Conservation (phyloP, 2,329 filamentous ascomycete genomes). For the Cladosporium colombiae region DNA sequence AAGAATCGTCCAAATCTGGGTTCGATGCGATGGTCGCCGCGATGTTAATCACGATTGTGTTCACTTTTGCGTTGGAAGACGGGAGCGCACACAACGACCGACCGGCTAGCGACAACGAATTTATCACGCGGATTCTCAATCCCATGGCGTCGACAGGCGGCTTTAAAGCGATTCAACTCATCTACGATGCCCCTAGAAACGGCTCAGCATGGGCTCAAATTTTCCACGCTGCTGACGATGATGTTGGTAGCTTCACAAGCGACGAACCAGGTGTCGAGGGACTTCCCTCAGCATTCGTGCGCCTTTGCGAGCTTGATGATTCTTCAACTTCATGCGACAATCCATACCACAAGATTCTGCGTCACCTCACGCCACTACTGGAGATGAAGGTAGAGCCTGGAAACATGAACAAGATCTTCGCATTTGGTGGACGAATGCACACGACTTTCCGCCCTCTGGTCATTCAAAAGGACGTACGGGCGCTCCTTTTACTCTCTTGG, state of each 20-base stretch:
- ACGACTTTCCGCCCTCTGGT: conserved; percentile 22
- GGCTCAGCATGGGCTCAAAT: conserved; percentile 23
- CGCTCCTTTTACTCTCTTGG: conserved; percentile 26
- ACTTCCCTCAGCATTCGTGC: conserved; percentile 23
- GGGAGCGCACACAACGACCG: not conserved
- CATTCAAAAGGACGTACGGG: conserved; percentile 22
- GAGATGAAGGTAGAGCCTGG: conserved; percentile 18
- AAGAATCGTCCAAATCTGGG: not conserved
- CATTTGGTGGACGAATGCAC: conserved; percentile 25
- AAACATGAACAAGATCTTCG: conserved; percentile 26
- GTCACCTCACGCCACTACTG: conserved; percentile 25
- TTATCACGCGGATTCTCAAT: conserved; percentile 18
- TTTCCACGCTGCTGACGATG: conserved; percentile 21
- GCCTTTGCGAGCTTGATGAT: conserved; percentile 26
- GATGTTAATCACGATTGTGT: conserved; percentile 26
- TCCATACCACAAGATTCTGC: conserved; percentile 25
- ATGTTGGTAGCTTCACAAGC: conserved; percentile 22
- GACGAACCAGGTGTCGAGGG: conserved; percentile 22
- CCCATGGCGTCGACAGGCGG: conserved; percentile 24
- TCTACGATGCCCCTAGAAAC: not conserved
- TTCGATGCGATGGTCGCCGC: conserved; percentile 26
- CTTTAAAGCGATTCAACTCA: conserved; percentile 22
- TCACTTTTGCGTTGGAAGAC: conserved; percentile 25
- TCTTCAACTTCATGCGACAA: conserved; percentile 23
- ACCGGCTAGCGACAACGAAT: not conserved